These are phyloP conservation scores for Brettanomyces bruxellensis DNA, from an alignment of 805 yeast species.

Conservation along the genomic window DNA sequence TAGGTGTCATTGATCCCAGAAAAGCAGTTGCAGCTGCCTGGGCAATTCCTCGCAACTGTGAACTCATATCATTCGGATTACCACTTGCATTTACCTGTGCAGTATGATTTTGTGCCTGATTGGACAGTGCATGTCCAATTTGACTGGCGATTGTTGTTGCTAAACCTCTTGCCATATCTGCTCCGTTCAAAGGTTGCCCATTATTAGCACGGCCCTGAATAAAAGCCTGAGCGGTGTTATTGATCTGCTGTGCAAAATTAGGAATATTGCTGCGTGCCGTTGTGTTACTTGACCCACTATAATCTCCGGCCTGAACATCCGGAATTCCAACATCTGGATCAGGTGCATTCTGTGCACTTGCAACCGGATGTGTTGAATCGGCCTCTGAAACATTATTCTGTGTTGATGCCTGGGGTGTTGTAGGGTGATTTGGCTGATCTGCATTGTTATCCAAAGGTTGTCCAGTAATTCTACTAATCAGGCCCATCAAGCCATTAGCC, in stretches of 20 bases:
- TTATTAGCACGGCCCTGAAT: not conserved
- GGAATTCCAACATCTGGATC: not conserved
- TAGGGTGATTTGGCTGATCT: not conserved
- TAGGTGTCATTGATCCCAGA: not conserved
- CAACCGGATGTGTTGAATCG: too few species aligned
- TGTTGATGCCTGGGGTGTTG: not conserved
- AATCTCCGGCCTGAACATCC: not conserved
- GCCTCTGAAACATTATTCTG: too few species aligned
- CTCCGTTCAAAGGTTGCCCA: slow-evolving; percentile 2
- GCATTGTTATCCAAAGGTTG: not conserved
- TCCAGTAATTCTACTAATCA: slow-evolving; percentile 4
- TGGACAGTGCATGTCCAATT: slow-evolving; percentile 1
- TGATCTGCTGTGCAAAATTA: not conserved
- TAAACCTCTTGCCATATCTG: slow-evolving; percentile 5
- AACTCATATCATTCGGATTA: not conserved
- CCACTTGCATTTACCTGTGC: not conserved
- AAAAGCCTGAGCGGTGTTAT: not conserved
- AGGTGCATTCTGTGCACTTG: not conserved
- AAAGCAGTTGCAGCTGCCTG: slow-evolving; percentile 1
- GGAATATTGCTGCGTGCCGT: not conserved
- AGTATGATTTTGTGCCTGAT: slow-evolving; percentile 1
- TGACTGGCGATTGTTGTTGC: slow-evolving; percentile 6
- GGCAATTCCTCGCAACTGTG: slow-evolving; percentile 1
- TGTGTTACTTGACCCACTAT: not conserved
- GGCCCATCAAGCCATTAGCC: slow-evolving; percentile 3